phyloP scores from a whole-genome alignment of 1,284 basidiomycete species.

The Puccinia polysora region DNA sequence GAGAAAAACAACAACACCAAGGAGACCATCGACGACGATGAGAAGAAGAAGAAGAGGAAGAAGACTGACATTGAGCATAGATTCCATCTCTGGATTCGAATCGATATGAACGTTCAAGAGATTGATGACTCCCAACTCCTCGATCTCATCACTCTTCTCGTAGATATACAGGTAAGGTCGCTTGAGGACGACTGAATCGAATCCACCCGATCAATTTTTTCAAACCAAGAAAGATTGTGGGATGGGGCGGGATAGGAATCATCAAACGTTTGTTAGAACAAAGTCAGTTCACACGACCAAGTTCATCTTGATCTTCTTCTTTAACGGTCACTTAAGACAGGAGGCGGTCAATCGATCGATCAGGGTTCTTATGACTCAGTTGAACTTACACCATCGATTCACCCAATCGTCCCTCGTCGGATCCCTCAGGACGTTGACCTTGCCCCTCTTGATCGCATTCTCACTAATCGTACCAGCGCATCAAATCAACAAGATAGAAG shows the following conservation, averaged over 20 bases:
- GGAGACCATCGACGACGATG: neutral
- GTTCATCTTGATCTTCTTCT: no score
- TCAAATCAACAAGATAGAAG: neutral
- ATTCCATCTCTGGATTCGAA: slow-evolving; percentile 77
- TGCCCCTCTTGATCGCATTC: slow-evolving; percentile 34
- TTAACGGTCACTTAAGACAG: no score
- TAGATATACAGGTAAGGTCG: slow-evolving; percentile 86
- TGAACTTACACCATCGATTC: slow-evolving; percentile 44
- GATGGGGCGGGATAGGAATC: slow-evolving; percentile 71
- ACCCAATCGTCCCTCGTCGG: slow-evolving; percentile 41
- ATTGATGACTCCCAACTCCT: slow-evolving; percentile 78
- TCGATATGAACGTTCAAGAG: slow-evolving; percentile 78
- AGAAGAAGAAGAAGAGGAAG: neutral
- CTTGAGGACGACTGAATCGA: slow-evolving; percentile 54
- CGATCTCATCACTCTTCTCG: slow-evolving; percentile 69
- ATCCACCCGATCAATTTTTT: slow-evolving; percentile 85
- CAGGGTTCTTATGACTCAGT: no score
- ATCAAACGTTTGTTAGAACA: slow-evolving; percentile 63
- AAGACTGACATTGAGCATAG: slow-evolving; percentile 71
- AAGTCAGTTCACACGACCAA: neutral
- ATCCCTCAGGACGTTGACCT: slow-evolving; percentile 39
- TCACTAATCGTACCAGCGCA: slow-evolving; percentile 11
- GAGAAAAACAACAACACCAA: no score
- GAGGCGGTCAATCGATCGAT: no score
- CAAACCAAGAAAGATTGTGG: slow-evolving; percentile 68